Conservation (phyloP, 495 filamentous ascomycete species). For the Penicillium pulvis region DNA sequence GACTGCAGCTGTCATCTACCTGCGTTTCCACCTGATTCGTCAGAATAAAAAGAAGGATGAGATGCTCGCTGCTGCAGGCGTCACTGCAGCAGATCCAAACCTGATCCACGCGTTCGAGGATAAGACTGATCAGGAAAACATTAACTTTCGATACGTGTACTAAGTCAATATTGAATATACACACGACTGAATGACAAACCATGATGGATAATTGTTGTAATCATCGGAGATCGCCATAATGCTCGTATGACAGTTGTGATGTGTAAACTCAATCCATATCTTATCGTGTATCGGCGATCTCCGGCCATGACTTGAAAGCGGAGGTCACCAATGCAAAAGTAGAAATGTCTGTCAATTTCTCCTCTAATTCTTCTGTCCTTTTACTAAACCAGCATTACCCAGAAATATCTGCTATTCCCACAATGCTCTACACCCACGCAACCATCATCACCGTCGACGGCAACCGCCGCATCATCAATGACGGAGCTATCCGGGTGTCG, state of each 20-base stretch:
- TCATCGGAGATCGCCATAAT: background rate
- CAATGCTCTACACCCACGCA: slow-evolving; percentile 41
- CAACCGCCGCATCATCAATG: slow-evolving; percentile 43
- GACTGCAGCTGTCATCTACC: slow-evolving; percentile 36
- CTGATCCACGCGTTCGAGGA: slow-evolving; percentile 49
- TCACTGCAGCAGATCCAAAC: slow-evolving; percentile 31
- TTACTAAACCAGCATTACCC: background rate
- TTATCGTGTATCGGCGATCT: slow-evolving; percentile 10
- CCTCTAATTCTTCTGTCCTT: background rate
- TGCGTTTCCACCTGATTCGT: slow-evolving; percentile 38
- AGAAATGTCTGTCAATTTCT: background rate
- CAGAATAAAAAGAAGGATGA: slow-evolving; percentile 47
- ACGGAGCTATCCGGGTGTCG: slow-evolving; percentile 47
- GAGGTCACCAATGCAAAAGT: background rate
- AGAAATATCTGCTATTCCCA: background rate
- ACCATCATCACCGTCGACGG: slow-evolving; percentile 52
- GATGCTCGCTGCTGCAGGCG: slow-evolving; percentile 29
- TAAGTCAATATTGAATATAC: slow-evolving; percentile 14
- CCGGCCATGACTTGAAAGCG: background rate
- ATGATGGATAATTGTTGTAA: background rate
- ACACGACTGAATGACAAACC: too few relatives aligned
- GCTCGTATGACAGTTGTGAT: background rate
- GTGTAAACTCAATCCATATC: background rate
- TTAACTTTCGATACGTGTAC: slow-evolving; percentile 52
- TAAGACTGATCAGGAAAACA: slow-evolving; percentile 50